Evolutionary conservation across 2,329 filamentous ascomycete species (phyloP).

Genomic region (Lachnellula suecica): DNA sequence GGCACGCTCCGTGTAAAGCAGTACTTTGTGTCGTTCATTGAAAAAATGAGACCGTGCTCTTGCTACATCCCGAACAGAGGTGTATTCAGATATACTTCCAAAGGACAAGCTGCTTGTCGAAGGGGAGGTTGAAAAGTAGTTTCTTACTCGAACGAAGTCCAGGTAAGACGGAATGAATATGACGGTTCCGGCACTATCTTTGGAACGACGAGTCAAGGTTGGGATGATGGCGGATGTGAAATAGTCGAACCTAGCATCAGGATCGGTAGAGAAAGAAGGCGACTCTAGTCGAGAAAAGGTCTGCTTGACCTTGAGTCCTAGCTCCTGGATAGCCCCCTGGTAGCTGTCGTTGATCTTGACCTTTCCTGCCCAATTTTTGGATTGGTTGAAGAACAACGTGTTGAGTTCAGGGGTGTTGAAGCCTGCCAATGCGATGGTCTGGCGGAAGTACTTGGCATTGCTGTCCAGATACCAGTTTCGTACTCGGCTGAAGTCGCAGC

Average conservation of each 20-base stretch:
- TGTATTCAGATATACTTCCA: constrained; percentile 87
- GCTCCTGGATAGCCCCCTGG: constrained; percentile 69
- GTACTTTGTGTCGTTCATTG: constrained; percentile 74
- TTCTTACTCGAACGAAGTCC: constrained; percentile 90
- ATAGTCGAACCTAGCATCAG: constrained; percentile 86
- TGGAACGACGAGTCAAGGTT: constrained; percentile 66
- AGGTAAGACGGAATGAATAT: constrained; percentile 92
- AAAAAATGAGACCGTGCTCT: constrained; percentile 86
- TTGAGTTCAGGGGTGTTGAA: constrained; percentile 90
- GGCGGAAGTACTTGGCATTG: constrained; percentile 76
- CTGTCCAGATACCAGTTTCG: constrained; percentile 91
- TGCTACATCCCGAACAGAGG: constrained; percentile 73
- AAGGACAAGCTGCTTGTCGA: constrained; percentile 61
- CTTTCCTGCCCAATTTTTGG: constrained; percentile 80
- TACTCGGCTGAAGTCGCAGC: constrained; percentile 90
- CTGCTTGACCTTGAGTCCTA: constrained; percentile 73
- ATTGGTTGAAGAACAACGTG: constrained; percentile 71
- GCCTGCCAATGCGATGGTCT: constrained; percentile 78
- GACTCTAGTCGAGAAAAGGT: constrained; percentile 87
- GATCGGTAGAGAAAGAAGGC: constrained; percentile 68
- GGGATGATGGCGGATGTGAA: constrained; percentile 83
- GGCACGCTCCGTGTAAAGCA: constrained; percentile 92
- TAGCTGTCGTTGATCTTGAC: constrained; percentile 69
- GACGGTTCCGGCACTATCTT: constrained; percentile 68
- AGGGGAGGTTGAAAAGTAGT: constrained; percentile 77